Evolutionary conservation across 2,329 filamentous ascomycete genomes (phyloP).

Genomic region (Ascochyta rabiei): DNA sequence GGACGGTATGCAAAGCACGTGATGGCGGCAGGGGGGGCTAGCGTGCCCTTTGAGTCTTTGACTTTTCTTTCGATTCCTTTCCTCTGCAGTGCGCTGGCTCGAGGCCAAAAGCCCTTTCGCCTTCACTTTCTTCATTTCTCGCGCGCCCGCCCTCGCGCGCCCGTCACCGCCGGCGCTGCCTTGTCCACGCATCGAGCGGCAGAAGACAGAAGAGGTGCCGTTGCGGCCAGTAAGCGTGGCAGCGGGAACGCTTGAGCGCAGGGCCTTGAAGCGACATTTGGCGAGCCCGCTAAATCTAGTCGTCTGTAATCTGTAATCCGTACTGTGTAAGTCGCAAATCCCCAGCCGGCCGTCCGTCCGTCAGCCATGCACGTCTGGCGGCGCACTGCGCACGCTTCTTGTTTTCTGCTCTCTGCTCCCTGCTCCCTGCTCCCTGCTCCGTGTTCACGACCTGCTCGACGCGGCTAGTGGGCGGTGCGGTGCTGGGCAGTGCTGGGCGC

Average conservation of each 20-base stretch:
- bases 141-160: constrained; percentile 4
- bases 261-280: constrained; percentile 23
- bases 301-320: not conserved
- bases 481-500: not conserved
- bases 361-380: not conserved
- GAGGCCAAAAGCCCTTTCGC: not conserved
- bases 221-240: constrained; percentile 11
- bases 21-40: not conserved
- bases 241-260: constrained; percentile 10
- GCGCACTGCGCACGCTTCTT: constrained; percentile 26
- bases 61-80: too few species aligned
- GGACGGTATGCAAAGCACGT: too few species aligned
- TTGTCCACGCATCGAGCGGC: constrained; percentile 13
- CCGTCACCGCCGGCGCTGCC: constrained; percentile 11
- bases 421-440: too few species aligned
- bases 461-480: constrained; percentile 27
- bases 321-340: not conserved
- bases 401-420: too few species aligned
- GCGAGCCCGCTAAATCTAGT: constrained; percentile 5
- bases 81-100: not conserved
- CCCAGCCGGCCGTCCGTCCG: constrained; percentile 3
- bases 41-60: not conserved
- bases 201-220: too few species aligned
- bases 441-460: constrained; percentile 25
- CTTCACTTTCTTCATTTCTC: not conserved